Conservation (phyloP, 768 basidiomycete genomes). For the Suillus brevipes region DNA sequence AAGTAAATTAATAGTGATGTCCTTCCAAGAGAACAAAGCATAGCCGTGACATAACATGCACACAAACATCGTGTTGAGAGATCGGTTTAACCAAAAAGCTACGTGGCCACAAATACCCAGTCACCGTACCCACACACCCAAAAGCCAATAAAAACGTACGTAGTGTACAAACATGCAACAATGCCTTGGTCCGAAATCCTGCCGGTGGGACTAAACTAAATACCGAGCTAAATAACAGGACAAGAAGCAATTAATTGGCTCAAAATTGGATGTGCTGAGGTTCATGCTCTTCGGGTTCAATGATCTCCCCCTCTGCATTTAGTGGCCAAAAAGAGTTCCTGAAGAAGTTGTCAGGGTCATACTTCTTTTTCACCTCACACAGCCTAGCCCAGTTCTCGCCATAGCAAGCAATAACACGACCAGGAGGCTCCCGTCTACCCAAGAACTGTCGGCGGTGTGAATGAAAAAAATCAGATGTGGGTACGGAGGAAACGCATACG, state of each 20-base stretch:
- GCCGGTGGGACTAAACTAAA: not conserved
- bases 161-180: not conserved
- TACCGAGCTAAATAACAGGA: not conserved
- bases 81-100: not conserved
- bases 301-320: slow-evolving; percentile 50
- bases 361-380: slow-evolving; percentile 65
- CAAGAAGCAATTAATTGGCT: slow-evolving; percentile 1
- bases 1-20: not conserved
- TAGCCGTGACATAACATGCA: not conserved
- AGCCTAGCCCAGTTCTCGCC: slow-evolving; percentile 77
- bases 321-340: slow-evolving; percentile 81
- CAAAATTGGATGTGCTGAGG: slow-evolving; percentile 39
- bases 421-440: slow-evolving; percentile 64
- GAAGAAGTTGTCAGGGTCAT: slow-evolving; percentile 80
- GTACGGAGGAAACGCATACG: slow-evolving; percentile 47
- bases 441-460: slow-evolving; percentile 54
- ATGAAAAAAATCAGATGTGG: slow-evolving; percentile 10
- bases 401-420: slow-evolving; percentile 64
- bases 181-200: not conserved
- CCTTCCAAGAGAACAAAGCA: not conserved
- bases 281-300: slow-evolving; percentile 64
- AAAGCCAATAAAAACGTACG: not conserved
- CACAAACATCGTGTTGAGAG: not conserved
- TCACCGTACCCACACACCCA: not conserved
- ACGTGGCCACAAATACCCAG: not conserved